phyloP scores from a whole-genome alignment of 768 basidiomycete genomes.

The Boletus eberwhitei region DNA sequence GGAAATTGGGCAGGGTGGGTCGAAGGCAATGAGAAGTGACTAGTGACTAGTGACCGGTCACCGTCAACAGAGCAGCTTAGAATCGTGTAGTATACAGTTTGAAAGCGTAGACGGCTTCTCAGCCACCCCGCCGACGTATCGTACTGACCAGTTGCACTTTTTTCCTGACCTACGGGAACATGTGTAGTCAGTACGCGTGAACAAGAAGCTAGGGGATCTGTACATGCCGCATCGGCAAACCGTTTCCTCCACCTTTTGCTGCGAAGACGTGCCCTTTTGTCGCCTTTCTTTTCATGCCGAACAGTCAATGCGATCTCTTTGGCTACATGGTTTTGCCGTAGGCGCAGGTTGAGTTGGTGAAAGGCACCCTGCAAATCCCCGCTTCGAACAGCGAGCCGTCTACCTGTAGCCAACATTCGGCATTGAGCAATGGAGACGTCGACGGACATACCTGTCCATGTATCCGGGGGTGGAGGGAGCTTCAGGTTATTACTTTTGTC shows the following conservation, averaged over 20 bases:
- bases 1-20: not conserved
- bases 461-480: slow-evolving; percentile 39
- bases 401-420: slow-evolving; percentile 43
- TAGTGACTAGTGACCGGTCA: not conserved
- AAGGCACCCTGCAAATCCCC: slow-evolving; percentile 49
- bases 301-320: slow-evolving; percentile 45
- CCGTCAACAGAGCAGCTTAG: slow-evolving; percentile 4
- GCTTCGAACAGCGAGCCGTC: slow-evolving; percentile 48
- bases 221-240: slow-evolving; percentile 73
- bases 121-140: slow-evolving; percentile 75
- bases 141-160: slow-evolving; percentile 78
- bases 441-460: slow-evolving; percentile 48
- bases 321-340: slow-evolving; percentile 55
- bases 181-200: slow-evolving; percentile 11
- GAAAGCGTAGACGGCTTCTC: slow-evolving; percentile 3
- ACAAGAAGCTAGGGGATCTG: slow-evolving; percentile 6
- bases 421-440: not conserved
- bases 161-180: slow-evolving; percentile 63
- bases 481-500: slow-evolving; percentile 19
- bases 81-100: slow-evolving; percentile 8
- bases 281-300: slow-evolving; percentile 82
- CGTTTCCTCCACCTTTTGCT: slow-evolving; percentile 78
- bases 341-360: slow-evolving; percentile 45
- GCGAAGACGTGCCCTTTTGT: slow-evolving; percentile 67
- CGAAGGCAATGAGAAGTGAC: not conserved